Conservation (phyloP, 2,329 filamentous ascomycete species). For the Rachicladosporium sp. region DNA sequence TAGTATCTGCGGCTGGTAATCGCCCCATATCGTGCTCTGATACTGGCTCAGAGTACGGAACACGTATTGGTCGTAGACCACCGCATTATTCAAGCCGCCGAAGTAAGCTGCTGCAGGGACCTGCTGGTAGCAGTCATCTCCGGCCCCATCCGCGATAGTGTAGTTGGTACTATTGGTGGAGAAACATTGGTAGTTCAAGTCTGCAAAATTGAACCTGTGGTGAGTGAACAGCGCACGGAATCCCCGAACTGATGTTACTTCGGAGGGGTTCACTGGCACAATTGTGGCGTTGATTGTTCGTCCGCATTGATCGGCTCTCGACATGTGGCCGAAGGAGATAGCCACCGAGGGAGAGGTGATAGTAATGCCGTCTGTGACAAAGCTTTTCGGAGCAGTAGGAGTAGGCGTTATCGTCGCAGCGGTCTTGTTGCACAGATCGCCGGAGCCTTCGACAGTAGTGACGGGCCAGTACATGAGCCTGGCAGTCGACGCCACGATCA, state of each 20-base stretch:
- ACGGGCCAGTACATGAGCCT: slow-evolving; percentile 15
- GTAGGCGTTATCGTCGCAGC: slow-evolving; percentile 7
- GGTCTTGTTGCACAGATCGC: slow-evolving; percentile 5
- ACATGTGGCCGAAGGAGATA: slow-evolving; percentile 8
- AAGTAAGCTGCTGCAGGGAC: slow-evolving; percentile 16
- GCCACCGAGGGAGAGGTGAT: slow-evolving; percentile 14
- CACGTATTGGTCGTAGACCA: slow-evolving; percentile 1
- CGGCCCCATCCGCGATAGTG: slow-evolving; percentile 7
- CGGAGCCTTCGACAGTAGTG: slow-evolving; percentile 2
- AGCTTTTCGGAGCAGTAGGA: slow-evolving; percentile 9
- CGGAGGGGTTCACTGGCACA: slow-evolving; percentile 9
- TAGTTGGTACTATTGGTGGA: slow-evolving; percentile 8
- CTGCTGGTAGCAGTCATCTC: slow-evolving; percentile 14
- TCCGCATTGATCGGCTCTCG: slow-evolving; percentile 13
- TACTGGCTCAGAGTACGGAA: slow-evolving; percentile 5
- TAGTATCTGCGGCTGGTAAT: slow-evolving; percentile 13
- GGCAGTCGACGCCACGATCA: slow-evolving; percentile 7
- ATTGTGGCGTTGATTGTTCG: slow-evolving; percentile 12
- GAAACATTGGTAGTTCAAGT: slow-evolving; percentile 16
- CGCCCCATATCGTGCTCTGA: slow-evolving; percentile 10
- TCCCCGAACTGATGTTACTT: slow-evolving; percentile 12
- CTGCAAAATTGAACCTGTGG: slow-evolving; percentile 12
- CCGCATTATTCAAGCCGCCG: slow-evolving; percentile 5
- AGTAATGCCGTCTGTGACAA: slow-evolving; percentile 13
- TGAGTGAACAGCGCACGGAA: slow-evolving; percentile 8